Percentiles rank a stretch among this genome's conserved stretches.
phyloP scores from a whole-genome alignment of 345 rosid species.

The Excoecaria cochinchinensis region DNA sequence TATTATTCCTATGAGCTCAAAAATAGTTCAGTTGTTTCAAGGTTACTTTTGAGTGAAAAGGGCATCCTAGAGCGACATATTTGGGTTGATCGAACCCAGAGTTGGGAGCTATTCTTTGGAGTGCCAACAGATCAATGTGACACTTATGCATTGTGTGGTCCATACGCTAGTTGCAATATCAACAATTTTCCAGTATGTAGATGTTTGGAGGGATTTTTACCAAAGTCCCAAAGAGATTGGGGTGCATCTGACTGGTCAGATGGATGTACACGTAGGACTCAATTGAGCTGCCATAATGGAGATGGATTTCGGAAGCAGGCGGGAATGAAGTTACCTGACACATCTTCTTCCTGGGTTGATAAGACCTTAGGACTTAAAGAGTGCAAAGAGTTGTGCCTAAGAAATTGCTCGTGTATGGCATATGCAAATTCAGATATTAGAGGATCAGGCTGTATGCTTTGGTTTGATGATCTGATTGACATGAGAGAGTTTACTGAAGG shows the following conservation, averaged over 20 bases:
- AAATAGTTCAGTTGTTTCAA: constrained; percentile 13
- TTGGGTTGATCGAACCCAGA: constrained; percentile 19
- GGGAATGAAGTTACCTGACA: constrained; percentile 25
- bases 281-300: constrained; percentile 1
- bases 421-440: constrained; percentile 21
- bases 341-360: constrained; percentile 18
- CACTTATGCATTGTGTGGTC: constrained; percentile 14
- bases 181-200: not conserved
- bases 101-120: constrained; percentile 11
- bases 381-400: constrained; percentile 18
- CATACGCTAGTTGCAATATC: constrained; percentile 21
- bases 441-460: constrained; percentile 28
- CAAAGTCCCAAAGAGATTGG: constrained; percentile 21
- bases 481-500: constrained; percentile 6
- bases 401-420: constrained; percentile 25
- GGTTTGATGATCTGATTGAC: constrained; percentile 26
- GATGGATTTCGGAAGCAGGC: constrained; percentile 11
- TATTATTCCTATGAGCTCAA: constrained; percentile 3
- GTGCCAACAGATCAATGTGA: constrained; percentile 18
- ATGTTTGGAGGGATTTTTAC: constrained; percentile 27
- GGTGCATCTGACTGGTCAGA: constrained; percentile 16
- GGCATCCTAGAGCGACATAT: constrained; percentile 13
- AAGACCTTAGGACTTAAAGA: constrained; percentile 7
- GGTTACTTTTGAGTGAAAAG: constrained; percentile 1
- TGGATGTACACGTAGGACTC: constrained; percentile 20